Evolutionary conservation across 352 stramenopile genomes (phyloP).

Genomic region (Phytophthora cryptogea): DNA sequence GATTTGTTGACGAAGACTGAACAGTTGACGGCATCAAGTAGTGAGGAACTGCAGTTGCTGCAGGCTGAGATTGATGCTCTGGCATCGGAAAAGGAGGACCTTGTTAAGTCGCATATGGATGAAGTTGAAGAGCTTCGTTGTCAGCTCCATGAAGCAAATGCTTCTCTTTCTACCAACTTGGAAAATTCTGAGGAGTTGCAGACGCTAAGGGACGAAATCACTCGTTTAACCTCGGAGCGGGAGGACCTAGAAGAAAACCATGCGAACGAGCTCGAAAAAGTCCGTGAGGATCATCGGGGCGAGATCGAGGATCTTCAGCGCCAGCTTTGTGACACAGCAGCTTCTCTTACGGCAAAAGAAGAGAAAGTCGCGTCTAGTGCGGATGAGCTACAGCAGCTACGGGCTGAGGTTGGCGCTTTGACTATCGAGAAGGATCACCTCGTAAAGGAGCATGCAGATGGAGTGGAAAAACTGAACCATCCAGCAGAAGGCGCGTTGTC

Average conservation of each 20-base stretch:
- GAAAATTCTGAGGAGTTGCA: constrained; percentile 24
- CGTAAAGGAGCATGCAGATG: constrained; percentile 24
- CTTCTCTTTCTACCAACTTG: background rate
- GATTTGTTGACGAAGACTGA: background rate
- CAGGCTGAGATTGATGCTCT: background rate
- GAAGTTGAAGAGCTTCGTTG: background rate
- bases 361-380: constrained; percentile 30
- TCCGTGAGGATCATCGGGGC: background rate
- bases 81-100: background rate
- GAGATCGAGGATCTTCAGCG: constrained; percentile 23
- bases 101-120: background rate
- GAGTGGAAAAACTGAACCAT: constrained; percentile 26
- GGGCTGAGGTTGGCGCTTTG: constrained; percentile 29
- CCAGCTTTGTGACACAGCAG: constrained; percentile 8
- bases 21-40: background rate
- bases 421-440: constrained; percentile 27
- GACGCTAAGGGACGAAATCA: constrained; percentile 12
- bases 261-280: constrained; percentile 12
- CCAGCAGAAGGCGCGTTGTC: constrained; percentile 14
- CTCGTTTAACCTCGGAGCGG: constrained; percentile 8
- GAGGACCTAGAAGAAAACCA: constrained; percentile 4
- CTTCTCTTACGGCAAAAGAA: constrained; percentile 4
- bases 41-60: background rate
- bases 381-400: constrained; percentile 33
- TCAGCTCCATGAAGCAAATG: constrained; percentile 19